These are phyloP conservation scores for Pleurotus cornucopiae DNA, from an alignment of 768 basidiomycete genomes.

Conservation along the genomic window DNA sequence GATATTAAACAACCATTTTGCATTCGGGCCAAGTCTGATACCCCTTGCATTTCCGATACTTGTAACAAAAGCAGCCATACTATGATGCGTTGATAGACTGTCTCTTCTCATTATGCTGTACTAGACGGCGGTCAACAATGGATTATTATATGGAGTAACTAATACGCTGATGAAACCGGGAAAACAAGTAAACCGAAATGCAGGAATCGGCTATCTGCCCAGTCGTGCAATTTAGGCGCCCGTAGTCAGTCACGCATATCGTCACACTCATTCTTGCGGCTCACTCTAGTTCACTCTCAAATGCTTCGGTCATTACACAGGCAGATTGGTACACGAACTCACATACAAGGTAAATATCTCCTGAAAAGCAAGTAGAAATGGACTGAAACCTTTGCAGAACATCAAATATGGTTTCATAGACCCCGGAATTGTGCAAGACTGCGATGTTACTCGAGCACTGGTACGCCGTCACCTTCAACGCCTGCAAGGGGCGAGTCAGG, in stretches of 20 bases:
- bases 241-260: background rate
- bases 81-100: background rate
- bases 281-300: background rate
- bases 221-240: background rate
- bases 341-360: background rate
- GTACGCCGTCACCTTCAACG: background rate
- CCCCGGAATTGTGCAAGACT: constrained; percentile 6
- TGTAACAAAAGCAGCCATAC: background rate
- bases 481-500: background rate
- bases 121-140: background rate
- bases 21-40: no score
- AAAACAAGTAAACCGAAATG: no score
- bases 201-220: constrained; percentile 21
- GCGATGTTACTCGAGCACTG: background rate
- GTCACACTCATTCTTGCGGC: background rate
- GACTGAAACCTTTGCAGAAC: constrained; percentile 5
- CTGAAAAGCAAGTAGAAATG: background rate
- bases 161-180: no score
- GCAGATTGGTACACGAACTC: background rate
- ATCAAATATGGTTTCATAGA: background rate
- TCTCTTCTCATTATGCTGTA: no score
- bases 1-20: no score
- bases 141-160: no score
- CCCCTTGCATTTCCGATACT: no score
- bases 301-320: background rate